Evolutionary conservation across 441 rosid species (phyloP).

Genomic region (Euphorbia neoarborescens): DNA sequence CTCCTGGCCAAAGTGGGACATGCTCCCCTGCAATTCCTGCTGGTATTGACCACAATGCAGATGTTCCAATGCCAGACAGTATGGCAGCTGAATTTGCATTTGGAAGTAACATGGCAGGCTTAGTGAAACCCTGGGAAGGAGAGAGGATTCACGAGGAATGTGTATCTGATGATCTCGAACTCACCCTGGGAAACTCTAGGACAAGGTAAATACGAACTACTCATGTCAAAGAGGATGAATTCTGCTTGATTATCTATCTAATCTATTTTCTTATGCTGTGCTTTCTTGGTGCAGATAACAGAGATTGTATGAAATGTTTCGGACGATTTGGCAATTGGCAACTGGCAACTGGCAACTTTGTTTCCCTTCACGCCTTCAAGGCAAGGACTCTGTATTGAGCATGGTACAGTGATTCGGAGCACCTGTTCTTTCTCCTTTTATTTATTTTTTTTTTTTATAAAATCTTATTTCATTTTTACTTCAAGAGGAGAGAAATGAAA

Average conservation of each 20-base stretch:
- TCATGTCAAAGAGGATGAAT: background rate
- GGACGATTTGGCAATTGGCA: constrained; percentile 16
- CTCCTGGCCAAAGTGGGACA: constrained; percentile 87
- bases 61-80: constrained; percentile 72
- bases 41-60: constrained; percentile 56
- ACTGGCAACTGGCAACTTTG: no score
- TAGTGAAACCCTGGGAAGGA: constrained; percentile 95
- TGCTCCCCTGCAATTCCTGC: constrained; percentile 82
- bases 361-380: constrained; percentile 14
- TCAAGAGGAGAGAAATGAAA: constrained; percentile 20
- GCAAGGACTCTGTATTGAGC: constrained; percentile 13
- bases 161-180: constrained; percentile 80
- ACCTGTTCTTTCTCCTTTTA: constrained; percentile 8
- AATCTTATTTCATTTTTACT: background rate
- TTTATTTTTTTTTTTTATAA: background rate
- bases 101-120: constrained; percentile 47
- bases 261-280: background rate
- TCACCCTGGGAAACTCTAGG: constrained; percentile 74
- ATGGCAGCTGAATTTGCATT: constrained; percentile 84
- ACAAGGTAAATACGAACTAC: constrained; percentile 43
- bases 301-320: constrained; percentile 3
- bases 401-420: constrained; percentile 39
- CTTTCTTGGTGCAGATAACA: constrained; percentile 28
- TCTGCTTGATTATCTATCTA: background rate
- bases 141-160: constrained; percentile 92